Evolutionary conservation across 805 yeast species (phyloP).

Genomic region (Vanderwaltozyma polyspora): DNA sequence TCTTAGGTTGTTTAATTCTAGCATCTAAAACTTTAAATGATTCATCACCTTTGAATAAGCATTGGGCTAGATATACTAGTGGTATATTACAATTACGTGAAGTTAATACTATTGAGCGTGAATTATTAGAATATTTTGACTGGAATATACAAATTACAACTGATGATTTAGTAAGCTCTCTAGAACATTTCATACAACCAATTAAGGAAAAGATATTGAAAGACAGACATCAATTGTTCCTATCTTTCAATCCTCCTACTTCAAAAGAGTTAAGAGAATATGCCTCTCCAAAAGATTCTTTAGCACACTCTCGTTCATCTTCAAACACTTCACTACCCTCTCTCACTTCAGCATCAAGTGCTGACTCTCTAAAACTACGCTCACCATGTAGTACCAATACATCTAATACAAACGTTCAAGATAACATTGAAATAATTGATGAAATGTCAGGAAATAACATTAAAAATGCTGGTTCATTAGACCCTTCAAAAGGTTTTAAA

Average conservation of each 20-base stretch:
- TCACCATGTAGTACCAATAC: background rate
- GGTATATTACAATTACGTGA: conserved; percentile 69
- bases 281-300: conserved; percentile 1
- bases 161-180: conserved; percentile 54
- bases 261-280: conserved; percentile 9
- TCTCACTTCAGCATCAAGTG: conserved; percentile 22
- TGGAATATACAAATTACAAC: conserved; percentile 72
- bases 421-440: conserved; percentile 1
- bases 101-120: conserved; percentile 83
- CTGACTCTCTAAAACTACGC: conserved; percentile 5
- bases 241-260: conserved; percentile 16
- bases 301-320: conserved; percentile 20
- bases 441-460: no score
- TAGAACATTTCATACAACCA: conserved; percentile 64
- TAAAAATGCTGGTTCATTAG: no score
- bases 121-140: conserved; percentile 65
- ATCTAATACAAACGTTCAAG: background rate
- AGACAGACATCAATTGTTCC: conserved; percentile 12
- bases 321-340: conserved; percentile 30
- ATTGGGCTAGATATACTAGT: conserved; percentile 88
- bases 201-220: conserved; percentile 38
- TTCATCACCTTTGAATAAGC: conserved; percentile 86
- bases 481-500: no score
- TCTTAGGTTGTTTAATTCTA: conserved; percentile 73
- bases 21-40: conserved; percentile 89